phyloP scores from a whole-genome alignment of 148 eudicot genomes.

The Camellia japonica region DNA sequence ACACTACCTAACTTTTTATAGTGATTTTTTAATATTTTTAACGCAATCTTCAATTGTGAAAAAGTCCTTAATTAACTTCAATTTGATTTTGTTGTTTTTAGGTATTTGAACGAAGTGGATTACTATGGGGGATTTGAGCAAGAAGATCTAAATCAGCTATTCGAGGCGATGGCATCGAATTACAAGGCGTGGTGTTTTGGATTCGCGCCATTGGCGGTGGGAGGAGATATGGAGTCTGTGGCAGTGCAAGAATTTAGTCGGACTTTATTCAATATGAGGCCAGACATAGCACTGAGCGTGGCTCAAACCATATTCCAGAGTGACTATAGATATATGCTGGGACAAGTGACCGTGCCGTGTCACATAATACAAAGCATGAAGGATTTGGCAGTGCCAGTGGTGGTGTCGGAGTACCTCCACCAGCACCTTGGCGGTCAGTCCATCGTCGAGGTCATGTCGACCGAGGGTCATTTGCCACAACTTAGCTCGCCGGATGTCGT shows the following conservation, averaged over 20 bases:
- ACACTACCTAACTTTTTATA: too few relatives aligned
- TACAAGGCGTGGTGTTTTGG: conserved; percentile 86
- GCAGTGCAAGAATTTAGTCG: conserved; percentile 92
- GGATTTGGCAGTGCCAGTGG: conserved; percentile 92
- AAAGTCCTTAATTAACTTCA: too few relatives aligned
- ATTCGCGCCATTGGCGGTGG: conserved; percentile 78
- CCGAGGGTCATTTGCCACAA: conserved; percentile 96
- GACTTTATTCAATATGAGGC: conserved; percentile 89
- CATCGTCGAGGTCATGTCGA: conserved; percentile 80
- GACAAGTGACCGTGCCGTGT: conserved; percentile 66
- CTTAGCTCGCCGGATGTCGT: conserved; percentile 84
- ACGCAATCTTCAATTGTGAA: too few relatives aligned
- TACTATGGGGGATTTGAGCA: conserved; percentile 89
- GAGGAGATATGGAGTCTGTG: conserved; percentile 89
- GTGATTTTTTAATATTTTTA: too few relatives aligned
- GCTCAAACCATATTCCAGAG: conserved; percentile 67
- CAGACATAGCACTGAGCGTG: conserved; percentile 77
- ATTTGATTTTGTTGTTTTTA: conserved; percentile 6
- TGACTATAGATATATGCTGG: conserved; percentile 55
- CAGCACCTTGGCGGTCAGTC: conserved; percentile 77
- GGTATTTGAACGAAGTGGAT: conserved; percentile 76
- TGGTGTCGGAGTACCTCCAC: conserved; percentile 83
- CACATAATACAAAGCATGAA: conserved; percentile 86
- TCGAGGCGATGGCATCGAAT: conserved; percentile 73
- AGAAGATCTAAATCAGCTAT: conserved; percentile 71